Evolutionary conservation across 352 stramenopile genomes (phyloP).

Genomic region (Peronospora tabacina): DNA sequence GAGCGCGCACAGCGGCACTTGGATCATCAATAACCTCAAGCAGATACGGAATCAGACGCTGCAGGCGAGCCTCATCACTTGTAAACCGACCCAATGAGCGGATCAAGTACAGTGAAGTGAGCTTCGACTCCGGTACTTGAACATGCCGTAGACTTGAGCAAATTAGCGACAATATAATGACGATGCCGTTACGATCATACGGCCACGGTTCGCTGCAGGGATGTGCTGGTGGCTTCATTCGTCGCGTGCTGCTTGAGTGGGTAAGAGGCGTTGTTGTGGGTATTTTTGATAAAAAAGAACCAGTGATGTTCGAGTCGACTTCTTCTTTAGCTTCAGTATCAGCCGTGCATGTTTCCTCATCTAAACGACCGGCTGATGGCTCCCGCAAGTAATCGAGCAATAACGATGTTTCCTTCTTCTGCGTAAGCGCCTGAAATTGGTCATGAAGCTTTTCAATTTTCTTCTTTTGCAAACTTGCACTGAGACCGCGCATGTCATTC

Average conservation of each 20-base stretch:
- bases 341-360: slow-evolving; percentile 23
- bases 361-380: slow-evolving; percentile 15
- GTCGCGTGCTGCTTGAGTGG: slow-evolving; percentile 21
- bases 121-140: slow-evolving; percentile 78
- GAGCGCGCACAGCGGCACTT: slow-evolving; percentile 83
- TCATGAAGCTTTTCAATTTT: slow-evolving; percentile 81
- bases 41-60: slow-evolving; percentile 91
- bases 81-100: slow-evolving; percentile 83
- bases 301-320: slow-evolving; percentile 12
- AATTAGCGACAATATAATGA: slow-evolving; percentile 81
- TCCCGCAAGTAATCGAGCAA: slow-evolving; percentile 48
- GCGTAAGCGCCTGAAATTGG: slow-evolving; percentile 67
- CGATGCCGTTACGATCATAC: slow-evolving; percentile 70
- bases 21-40: slow-evolving; percentile 91
- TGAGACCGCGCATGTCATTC: slow-evolving; percentile 62
- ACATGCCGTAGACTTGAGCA: slow-evolving; percentile 80
- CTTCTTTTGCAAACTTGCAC: slow-evolving; percentile 65
- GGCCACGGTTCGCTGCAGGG: slow-evolving; percentile 29
- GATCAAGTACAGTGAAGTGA: slow-evolving; percentile 90
- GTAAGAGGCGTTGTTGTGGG: slow-evolving; percentile 13
- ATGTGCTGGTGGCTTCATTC: slow-evolving; percentile 18
- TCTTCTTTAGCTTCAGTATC: slow-evolving; percentile 24
- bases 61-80: slow-evolving; percentile 90
- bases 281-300: slow-evolving; percentile 10
- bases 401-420: slow-evolving; percentile 71